A percentile compares a stretch with the other conserved stretches of the same genome.
Evolutionary conservation across 2,329 filamentous ascomycete species (phyloP).

Genomic region (Colletotrichum cereale): DNA sequence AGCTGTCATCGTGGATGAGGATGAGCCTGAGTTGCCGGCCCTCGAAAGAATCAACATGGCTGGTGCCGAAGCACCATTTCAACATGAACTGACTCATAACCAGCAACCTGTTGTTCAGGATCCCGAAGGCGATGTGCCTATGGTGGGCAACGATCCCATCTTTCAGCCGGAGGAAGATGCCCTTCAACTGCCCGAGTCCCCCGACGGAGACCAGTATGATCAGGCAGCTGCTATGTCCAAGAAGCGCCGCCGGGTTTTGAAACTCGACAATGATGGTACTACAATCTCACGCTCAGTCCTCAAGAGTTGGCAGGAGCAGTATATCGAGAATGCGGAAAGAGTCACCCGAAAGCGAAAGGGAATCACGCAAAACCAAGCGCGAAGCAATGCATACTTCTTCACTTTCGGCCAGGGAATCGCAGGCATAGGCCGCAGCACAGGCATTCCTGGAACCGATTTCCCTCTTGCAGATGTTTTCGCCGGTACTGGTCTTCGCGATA

Average conservation of each 20-base stretch:
- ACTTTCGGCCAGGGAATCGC: slow-evolving; percentile 55
- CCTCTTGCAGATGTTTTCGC: slow-evolving; percentile 62
- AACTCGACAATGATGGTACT: slow-evolving; percentile 3
- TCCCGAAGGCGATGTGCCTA: not conserved
- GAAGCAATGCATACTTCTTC: slow-evolving; percentile 55
- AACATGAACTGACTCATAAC: slow-evolving; percentile 20
- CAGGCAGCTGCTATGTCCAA: slow-evolving; percentile 7
- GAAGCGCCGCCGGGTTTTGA: slow-evolving; percentile 7
- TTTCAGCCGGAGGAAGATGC: not conserved
- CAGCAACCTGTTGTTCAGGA: slow-evolving; percentile 7
- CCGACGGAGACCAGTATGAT: not conserved
- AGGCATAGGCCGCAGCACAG: slow-evolving; percentile 51
- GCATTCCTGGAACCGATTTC: slow-evolving; percentile 50
- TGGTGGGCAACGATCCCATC: slow-evolving; percentile 5
- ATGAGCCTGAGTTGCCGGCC: slow-evolving; percentile 59
- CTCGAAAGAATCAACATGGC: slow-evolving; percentile 46
- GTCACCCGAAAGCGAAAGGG: slow-evolving; percentile 42
- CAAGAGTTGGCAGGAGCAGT: slow-evolving; percentile 55
- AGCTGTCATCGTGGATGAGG: slow-evolving; percentile 58
- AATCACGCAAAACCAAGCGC: slow-evolving; percentile 53
- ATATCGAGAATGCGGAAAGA: slow-evolving; percentile 52
- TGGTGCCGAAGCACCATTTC: slow-evolving; percentile 26
- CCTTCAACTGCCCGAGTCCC: not conserved
- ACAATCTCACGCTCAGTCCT: slow-evolving; percentile 3
- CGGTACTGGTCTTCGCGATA: slow-evolving; percentile 57